These are phyloP conservation scores for Apiotrichum siamense DNA, from an alignment of 1,284 basidiomycete species.

Conservation along the genomic window DNA sequence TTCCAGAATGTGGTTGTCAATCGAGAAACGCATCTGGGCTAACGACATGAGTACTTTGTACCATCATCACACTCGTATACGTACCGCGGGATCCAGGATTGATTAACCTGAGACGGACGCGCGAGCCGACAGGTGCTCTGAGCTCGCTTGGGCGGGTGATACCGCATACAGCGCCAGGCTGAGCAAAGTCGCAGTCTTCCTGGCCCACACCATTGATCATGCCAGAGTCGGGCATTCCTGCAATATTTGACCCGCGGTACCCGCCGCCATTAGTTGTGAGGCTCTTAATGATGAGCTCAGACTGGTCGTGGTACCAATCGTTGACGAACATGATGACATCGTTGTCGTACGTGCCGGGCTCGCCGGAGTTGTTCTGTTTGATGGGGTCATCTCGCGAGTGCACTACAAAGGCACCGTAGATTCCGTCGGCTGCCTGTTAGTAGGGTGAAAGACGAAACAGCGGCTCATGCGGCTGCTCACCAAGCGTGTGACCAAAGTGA, in stretches of 20 bases:
- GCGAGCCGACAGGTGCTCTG: neutral
- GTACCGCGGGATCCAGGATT: constrained; percentile 5
- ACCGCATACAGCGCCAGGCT: neutral
- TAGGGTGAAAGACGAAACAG: neutral
- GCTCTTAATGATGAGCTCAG: constrained; percentile 18
- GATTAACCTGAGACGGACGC: constrained; percentile 18
- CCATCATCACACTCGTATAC: neutral
- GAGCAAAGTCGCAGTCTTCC: neutral
- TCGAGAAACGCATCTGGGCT: constrained; percentile 21
- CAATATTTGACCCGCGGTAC: constrained; percentile 4
- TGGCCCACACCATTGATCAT: constrained; percentile 28
- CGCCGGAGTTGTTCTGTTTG: constrained; percentile 1
- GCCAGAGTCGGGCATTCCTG: constrained; percentile 17
- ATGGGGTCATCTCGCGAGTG: constrained; percentile 28
- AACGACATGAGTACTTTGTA: neutral
- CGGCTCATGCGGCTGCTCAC: neutral
- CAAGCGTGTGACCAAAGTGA: constrained; percentile 24
- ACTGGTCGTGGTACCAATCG: constrained; percentile 28
- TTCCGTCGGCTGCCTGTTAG: constrained; percentile 32
- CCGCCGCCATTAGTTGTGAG: neutral
- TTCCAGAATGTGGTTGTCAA: constrained; percentile 31
- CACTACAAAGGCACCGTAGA: constrained; percentile 28
- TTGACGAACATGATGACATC: constrained; percentile 24
- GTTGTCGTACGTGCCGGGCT: constrained; percentile 23
- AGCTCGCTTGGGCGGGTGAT: constrained; percentile 4